A percentile compares a stretch with the other conserved stretches of the same genome.
These are phyloP conservation scores for Cyclotella baltica DNA, from an alignment of 108 stramenopile species.

Conservation along the genomic window DNA sequence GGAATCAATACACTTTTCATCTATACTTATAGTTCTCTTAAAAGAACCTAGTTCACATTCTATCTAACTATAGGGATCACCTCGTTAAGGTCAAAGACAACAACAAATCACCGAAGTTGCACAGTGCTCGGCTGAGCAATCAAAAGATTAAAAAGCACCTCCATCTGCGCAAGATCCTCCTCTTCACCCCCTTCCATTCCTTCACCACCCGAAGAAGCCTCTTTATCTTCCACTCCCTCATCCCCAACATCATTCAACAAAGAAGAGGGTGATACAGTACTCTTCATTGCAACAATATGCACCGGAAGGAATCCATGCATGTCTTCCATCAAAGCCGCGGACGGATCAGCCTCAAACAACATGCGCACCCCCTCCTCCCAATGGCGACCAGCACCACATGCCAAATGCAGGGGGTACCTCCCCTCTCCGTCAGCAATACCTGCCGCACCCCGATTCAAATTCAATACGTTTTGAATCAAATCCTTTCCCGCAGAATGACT, in stretches of 20 bases:
- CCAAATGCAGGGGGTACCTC: conserved; percentile 74
- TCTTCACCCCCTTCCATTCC: not conserved
- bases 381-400: conserved; percentile 65
- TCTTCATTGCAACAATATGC: conserved; percentile 53
- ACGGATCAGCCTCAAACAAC: conserved; percentile 73
- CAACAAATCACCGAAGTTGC: conserved; percentile 2
- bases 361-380: conserved; percentile 67
- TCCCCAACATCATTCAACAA: not conserved
- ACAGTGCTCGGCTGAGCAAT: conserved; percentile 43
- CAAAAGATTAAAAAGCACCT: conserved; percentile 42
- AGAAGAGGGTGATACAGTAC: not conserved
- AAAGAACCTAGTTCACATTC: too few species aligned
- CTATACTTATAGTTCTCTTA: too few species aligned
- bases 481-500: conserved; percentile 56
- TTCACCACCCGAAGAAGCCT: conserved; percentile 1
- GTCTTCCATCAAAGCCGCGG: conserved; percentile 55
- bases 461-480: conserved; percentile 64
- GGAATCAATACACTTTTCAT: too few species aligned
- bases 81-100: conserved; percentile 6
- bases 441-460: conserved; percentile 59
- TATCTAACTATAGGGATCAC: not conserved
- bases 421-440: conserved; percentile 71
- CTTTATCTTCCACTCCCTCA: not conserved
- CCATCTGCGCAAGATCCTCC: conserved; percentile 38
- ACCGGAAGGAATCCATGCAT: conserved; percentile 66